phyloP scores from a whole-genome alignment of 352 stramenopile genomes.

The Peronospora destructor region DNA sequence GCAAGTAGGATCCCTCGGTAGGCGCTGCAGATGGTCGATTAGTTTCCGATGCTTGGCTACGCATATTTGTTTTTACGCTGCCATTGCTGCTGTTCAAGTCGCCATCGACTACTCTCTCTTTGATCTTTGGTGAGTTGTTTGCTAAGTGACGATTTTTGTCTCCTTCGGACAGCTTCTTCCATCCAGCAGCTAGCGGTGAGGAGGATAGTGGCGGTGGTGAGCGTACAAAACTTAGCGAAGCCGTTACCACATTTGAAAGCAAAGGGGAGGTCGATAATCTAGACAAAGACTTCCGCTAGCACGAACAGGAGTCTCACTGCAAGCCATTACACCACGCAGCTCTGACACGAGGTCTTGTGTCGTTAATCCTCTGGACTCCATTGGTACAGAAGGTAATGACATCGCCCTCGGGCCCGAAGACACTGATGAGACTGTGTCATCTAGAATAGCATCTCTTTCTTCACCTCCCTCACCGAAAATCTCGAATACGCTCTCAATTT shows the following conservation, averaged over 20 bases:
- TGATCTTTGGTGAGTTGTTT: slow-evolving; percentile 8
- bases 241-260: slow-evolving; percentile 8
- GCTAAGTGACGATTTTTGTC: slow-evolving; percentile 7
- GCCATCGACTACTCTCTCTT: slow-evolving; percentile 1
- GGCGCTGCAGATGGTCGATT: slow-evolving; percentile 11
- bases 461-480: slow-evolving; percentile 34
- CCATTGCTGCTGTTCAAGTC: slow-evolving; percentile 13
- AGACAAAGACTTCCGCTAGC: slow-evolving; percentile 25
- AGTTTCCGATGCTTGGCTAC: no score
- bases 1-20: slow-evolving; percentile 22
- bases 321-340: slow-evolving; percentile 60
- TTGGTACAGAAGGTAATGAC: slow-evolving; percentile 16
- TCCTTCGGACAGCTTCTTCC: slow-evolving; percentile 7
- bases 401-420: slow-evolving; percentile 12
- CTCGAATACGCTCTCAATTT: slow-evolving; percentile 51
- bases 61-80: no score
- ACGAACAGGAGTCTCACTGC: slow-evolving; percentile 41
- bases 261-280: slow-evolving; percentile 22
- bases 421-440: slow-evolving; percentile 11
- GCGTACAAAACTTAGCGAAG: slow-evolving; percentile 11
- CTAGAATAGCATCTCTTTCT: slow-evolving; percentile 6
- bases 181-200: slow-evolving; percentile 4
- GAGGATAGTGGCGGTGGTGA: slow-evolving; percentile 5
- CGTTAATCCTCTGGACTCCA: slow-evolving; percentile 23
- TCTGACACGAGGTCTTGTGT: slow-evolving; percentile 49